Percentiles rank a stretch among this genome's conserved stretches.
Evolutionary conservation across 371 early-diverging fungal genomes (phyloP).

Genomic region (Mucor plumbeus): DNA sequence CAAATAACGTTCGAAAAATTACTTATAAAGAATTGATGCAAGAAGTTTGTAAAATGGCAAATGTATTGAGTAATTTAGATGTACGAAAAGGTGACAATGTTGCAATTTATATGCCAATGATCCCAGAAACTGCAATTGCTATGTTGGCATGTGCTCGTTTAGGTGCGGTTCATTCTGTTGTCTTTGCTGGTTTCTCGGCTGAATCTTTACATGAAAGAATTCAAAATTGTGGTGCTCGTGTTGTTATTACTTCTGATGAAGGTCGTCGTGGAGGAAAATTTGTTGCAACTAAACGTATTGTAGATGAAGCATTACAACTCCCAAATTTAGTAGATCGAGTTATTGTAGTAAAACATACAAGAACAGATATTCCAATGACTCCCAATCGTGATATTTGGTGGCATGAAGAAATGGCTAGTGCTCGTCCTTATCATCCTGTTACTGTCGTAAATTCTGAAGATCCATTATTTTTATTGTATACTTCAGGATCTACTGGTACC

Average conservation of each 20-base stretch:
- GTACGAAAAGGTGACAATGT: constrained; percentile 90
- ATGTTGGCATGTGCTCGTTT: constrained; percentile 94
- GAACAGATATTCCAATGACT: constrained; percentile 66
- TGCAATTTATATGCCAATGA: constrained; percentile 96
- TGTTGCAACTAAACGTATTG: constrained; percentile 86
- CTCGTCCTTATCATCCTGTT: constrained; percentile 78
- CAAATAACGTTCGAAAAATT: constrained; percentile 67
- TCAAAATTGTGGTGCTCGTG: constrained; percentile 71
- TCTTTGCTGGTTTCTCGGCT: constrained; percentile 92
- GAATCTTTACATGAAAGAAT: constrained; percentile 85
- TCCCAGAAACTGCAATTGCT: constrained; percentile 88
- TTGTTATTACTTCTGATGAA: constrained; percentile 84
- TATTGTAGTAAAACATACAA: constrained; percentile 85
- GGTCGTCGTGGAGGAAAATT: constrained; percentile 87
- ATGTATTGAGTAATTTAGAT: constrained; percentile 77
- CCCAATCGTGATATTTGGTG: constrained; percentile 83
- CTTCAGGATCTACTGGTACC: constrained; percentile 92
- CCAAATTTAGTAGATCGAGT: constrained; percentile 52
- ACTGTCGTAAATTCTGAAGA: constrained; percentile 86
- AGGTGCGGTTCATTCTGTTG: constrained; percentile 87
- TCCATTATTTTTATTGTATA: constrained; percentile 95
- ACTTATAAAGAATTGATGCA: constrained; percentile 84
- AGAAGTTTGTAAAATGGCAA: constrained; percentile 81
- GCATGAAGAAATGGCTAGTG: constrained; percentile 76
- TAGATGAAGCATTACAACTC: constrained; percentile 83